Evolutionary conservation across 306 rosid species (phyloP), one percentile per base, ranked within the genome.

Genomic region (Vachellia pachyceras): DNA sequence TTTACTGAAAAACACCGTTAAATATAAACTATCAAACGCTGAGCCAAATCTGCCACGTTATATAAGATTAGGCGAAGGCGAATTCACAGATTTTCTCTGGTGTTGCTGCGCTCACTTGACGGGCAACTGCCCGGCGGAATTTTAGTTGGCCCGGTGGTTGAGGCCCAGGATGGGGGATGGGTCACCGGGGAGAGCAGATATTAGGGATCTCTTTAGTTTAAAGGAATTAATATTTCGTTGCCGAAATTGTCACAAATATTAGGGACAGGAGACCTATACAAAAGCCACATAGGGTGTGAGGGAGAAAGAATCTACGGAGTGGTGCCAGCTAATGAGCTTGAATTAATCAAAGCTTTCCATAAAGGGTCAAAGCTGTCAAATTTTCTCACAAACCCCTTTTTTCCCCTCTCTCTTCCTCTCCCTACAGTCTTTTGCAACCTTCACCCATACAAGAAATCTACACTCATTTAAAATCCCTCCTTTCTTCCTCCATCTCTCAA

Each of bases 251-350:
- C 75, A 44, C 47, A 55, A 54, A 77, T 72, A 72, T 72, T 63
- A 57, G 77, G 73, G 68, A 63, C 76, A 78, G 67, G 41, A 86
- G 85, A 74, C 84, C 82, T 69, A 49, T 69, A 22, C 10, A 50
- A 65, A 82, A 54, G 66, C 23, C 77, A 29, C 77, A 58, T 66
- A 65, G 72, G 71, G 33, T 74, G 58, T 66, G 85, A 35, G 84
- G 71, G 78, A 80, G 91, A 76, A 83, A 80, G 87, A 84, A 85
- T 84, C 82, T 89, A 72, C 67, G 60, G 82, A 79, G 79, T 54
- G 72, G 36, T 90, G 98, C 97, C 95, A 93, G 97, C 93, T 91
- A 86, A 85, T 44, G 91, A 83, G 79, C 61, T 77, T 80, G 84
- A 87, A 86, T 85, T 87, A 88, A 87, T 87, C 86, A 86, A 89